Evolutionary conservation across 805 yeast genomes (phyloP).

Genomic region (Candida qinlingensis): DNA sequence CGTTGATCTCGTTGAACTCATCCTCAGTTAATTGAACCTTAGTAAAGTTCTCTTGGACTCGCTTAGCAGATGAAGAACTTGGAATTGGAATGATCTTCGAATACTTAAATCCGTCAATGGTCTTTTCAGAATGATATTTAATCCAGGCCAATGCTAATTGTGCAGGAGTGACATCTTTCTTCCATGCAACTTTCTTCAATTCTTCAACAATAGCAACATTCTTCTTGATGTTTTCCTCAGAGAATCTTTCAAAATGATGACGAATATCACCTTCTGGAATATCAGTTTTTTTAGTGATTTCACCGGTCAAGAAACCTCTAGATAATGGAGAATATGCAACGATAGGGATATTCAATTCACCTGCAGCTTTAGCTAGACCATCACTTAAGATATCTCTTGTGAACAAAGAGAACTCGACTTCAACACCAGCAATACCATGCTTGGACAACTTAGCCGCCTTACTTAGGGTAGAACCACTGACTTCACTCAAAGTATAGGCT

Average conservation of each 20-base stretch:
- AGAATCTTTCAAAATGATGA: slow-evolving; percentile 48
- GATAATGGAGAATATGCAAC: slow-evolving; percentile 83
- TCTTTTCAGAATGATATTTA: slow-evolving; percentile 32
- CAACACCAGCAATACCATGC: slow-evolving; percentile 60
- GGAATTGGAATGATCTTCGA: slow-evolving; percentile 76
- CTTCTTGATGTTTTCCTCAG: slow-evolving; percentile 46
- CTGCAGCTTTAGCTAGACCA: slow-evolving; percentile 58
- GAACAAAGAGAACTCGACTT: slow-evolving; percentile 73
- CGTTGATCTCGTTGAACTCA: slow-evolving; percentile 50
- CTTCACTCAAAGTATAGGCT: slow-evolving; percentile 74
- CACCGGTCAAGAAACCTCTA: slow-evolving; percentile 72
- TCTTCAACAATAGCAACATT: slow-evolving; percentile 50
- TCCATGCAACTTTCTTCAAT: slow-evolving; percentile 45
- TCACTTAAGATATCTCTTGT: slow-evolving; percentile 53
- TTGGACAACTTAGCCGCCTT: slow-evolving; percentile 48
- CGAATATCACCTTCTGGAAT: slow-evolving; percentile 56
- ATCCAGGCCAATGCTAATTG: slow-evolving; percentile 73
- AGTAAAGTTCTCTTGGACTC: slow-evolving; percentile 58
- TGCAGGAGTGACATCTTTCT: slow-evolving; percentile 44
- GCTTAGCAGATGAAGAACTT: slow-evolving; percentile 55
- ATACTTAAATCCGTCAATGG: slow-evolving; percentile 26
- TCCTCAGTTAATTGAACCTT: slow-evolving; percentile 44
- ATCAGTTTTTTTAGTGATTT: slow-evolving; percentile 38
- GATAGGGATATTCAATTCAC: slow-evolving; percentile 56
- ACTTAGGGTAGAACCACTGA: slow-evolving; percentile 51